phyloP scores from a whole-genome alignment of 2,329 filamentous ascomycete species.

The Trichoderma simmonsii region DNA sequence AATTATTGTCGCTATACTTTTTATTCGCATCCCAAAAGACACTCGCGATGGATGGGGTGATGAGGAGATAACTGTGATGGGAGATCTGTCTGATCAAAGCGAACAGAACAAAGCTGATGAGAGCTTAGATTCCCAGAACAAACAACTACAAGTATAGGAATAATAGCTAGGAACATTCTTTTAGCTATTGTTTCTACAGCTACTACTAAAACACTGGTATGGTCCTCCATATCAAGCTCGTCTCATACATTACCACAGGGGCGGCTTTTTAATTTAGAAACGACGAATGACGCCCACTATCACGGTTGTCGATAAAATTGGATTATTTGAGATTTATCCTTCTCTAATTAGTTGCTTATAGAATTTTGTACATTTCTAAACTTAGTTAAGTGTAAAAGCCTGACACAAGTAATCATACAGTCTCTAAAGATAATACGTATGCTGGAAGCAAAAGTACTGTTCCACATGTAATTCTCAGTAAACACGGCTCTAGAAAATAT shows the following conservation, averaged over 20 bases:
- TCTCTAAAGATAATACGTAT: not conserved
- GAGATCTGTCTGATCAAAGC: not conserved
- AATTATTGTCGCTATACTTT: not conserved
- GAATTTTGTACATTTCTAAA: not conserved
- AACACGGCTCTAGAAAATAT: not conserved
- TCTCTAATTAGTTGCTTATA: not conserved
- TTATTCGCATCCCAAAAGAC: not conserved
- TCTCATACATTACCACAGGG: not conserved
- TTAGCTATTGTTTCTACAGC: not conserved
- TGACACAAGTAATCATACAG: not conserved
- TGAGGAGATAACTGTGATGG: not conserved
- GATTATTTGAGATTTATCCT: not conserved
- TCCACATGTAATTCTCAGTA: not conserved
- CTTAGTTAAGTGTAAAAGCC: not conserved
- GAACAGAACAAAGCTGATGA: not conserved
- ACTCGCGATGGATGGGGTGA: not conserved
- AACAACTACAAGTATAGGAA: not conserved
- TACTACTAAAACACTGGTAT: not conserved
- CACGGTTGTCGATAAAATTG: not conserved
- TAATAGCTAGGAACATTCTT: not conserved
- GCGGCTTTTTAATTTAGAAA: not conserved
- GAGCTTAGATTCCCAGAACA: not conserved
- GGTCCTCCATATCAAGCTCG: not conserved
- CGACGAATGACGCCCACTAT: not conserved
- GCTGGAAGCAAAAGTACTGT: not conserved